phyloP scores from a whole-genome alignment of 2,329 filamentous ascomycete genomes.

The Hypomyces rosellus region DNA sequence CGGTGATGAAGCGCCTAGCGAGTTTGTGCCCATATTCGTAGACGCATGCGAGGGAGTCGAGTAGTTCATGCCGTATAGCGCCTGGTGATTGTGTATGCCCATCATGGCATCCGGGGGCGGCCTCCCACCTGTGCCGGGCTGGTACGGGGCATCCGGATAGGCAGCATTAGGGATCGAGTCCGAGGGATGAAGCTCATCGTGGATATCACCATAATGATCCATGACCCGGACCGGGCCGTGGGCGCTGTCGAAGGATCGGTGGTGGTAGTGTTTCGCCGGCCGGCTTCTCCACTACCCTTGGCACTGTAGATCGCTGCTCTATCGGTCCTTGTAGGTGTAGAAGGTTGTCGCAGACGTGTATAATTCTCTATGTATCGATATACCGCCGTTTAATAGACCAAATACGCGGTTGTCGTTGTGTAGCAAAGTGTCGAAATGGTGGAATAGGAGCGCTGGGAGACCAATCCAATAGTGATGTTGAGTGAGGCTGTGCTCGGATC shows the following conservation, averaged over 20 bases:
- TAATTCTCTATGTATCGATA: too few species aligned
- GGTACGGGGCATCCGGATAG: conserved; percentile 25
- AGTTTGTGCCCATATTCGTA: too few species aligned
- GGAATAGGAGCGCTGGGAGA: not conserved
- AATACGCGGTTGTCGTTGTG: too few species aligned
- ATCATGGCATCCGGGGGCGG: too few species aligned
- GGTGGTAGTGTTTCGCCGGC: not conserved
- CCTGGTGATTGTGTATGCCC: not conserved
- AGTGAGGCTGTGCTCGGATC: conserved; percentile 11
- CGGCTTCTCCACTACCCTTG: not conserved
- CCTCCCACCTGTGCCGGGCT: conserved; percentile 12
- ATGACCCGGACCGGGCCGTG: conserved; percentile 5
- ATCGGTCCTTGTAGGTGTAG: too few species aligned
- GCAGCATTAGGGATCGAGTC: conserved; percentile 25
- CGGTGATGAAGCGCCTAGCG: too few species aligned
- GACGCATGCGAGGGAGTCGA: too few species aligned
- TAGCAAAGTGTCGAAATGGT: not conserved
- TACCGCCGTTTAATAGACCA: too few species aligned
- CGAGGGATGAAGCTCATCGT: conserved; percentile 19
- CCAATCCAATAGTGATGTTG: not conserved
- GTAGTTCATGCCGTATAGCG: too few species aligned
- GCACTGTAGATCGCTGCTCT: too few species aligned
- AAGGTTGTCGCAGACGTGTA: too few species aligned
- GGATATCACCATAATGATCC: conserved; percentile 6
- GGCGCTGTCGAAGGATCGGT: too few species aligned